phyloP scores from a whole-genome alignment of 2,329 filamentous ascomycete genomes.

The Paecilomyces niveus region DNA sequence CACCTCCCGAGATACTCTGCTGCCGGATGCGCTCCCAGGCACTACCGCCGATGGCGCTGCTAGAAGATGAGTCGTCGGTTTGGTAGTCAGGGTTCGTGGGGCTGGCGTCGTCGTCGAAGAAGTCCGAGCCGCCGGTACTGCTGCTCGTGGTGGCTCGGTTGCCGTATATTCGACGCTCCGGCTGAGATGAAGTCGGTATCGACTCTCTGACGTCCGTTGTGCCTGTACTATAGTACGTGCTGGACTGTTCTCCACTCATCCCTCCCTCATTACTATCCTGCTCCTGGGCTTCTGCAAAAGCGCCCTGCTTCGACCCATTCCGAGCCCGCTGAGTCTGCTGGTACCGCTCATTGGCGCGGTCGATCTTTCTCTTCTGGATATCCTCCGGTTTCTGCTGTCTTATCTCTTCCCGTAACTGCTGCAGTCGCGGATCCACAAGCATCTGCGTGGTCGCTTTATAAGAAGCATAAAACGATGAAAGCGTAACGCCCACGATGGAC shows the following conservation, averaged over 20 bases:
- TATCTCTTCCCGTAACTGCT: slow-evolving; percentile 14
- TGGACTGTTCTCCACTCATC: not conserved
- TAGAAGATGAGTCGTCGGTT: slow-evolving; percentile 1
- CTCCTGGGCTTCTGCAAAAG: not conserved
- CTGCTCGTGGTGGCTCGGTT: not conserved
- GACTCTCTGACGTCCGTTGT: not conserved
- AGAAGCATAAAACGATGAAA: slow-evolving; percentile 5
- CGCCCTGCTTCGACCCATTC: slow-evolving; percentile 2
- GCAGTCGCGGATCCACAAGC: slow-evolving; percentile 17
- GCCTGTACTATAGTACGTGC: not conserved
- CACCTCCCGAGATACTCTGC: slow-evolving; percentile 12
- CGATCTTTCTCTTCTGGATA: slow-evolving; percentile 11
- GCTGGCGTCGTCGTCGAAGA: slow-evolving; percentile 32
- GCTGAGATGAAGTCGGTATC: not conserved
- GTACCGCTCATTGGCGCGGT: slow-evolving; percentile 7
- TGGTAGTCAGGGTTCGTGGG: slow-evolving; percentile 27
- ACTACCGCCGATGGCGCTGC: slow-evolving; percentile 14
- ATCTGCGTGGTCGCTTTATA: slow-evolving; percentile 7
- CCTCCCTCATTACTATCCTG: not conserved
- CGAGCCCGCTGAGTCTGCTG: not conserved
- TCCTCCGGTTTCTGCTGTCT: slow-evolving; percentile 13
- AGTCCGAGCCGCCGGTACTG: slow-evolving; percentile 11
- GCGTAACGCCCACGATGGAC: slow-evolving; percentile 1
- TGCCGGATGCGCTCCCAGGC: slow-evolving; percentile 33
- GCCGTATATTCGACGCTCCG: not conserved